Evolutionary conservation across 75 land plant genomes (phyloP), one percentile per base, ranked within the genome.

Genomic region (Gnetum montanum): DNA sequence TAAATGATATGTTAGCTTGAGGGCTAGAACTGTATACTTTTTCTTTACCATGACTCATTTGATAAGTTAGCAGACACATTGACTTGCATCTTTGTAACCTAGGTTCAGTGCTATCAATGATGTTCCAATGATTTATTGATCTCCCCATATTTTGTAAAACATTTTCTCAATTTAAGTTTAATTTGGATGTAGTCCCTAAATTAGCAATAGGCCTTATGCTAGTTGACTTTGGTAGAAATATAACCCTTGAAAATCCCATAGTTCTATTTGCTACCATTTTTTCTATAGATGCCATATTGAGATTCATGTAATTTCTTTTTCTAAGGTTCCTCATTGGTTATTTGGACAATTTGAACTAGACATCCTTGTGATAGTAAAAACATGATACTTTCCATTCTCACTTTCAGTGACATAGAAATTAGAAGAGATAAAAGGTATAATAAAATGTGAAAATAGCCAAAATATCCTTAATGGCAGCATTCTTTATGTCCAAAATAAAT

Each of bases 331-430:
- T 59, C 26, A 77, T 29, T 15, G 82, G 68, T 27, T 48, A 49
- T 11, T 59, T 31, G 1, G 63, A 71, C 38, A 86, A 34, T 45
- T 76, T 83, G 23, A 76, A 64, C 99, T 96, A 95, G 24, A 73
- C 61, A 59, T 75, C 61, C 52, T 90, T 95, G 8, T 73, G 60
- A 60, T 83, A 95, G 63, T 79, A 90, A 47, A 61, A 70, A 86
- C 56, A 56, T 78, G 72, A 51, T 80, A 75, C 68, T 73, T 83
- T 19, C 72, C 78, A 68, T 66, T 58, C 62, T 95, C 88, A 63
- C 74, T 90, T 61, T 90, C 96, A 37, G 99, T 90, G 8, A 90
- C 86, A 72, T 90, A 95, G 58, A 95, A 95, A 64, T 90, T 70
- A 52, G 79, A 66, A 53, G 70, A 66, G 36, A 90, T 62, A 16